Evolutionary conservation across 768 basidiomycete species (phyloP).

Genomic region (Trametes cubensis): DNA sequence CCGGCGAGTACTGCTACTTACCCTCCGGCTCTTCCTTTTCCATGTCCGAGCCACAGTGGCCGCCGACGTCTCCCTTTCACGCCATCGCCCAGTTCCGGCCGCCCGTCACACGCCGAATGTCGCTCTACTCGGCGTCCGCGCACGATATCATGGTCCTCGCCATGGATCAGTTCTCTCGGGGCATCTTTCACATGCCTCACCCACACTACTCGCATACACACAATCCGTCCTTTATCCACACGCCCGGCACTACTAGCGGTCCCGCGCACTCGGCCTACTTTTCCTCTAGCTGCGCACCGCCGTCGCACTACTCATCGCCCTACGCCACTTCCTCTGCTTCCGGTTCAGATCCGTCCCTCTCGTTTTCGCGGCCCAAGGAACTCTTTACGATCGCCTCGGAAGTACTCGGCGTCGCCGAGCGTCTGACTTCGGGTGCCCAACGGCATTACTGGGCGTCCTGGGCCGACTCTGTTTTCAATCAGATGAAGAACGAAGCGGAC

Average conservation of each 20-base stretch:
- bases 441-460: conserved; percentile 60
- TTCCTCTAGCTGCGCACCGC: conserved; percentile 12
- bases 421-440: conserved; percentile 46
- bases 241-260: conserved; percentile 10
- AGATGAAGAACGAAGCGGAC: conserved; percentile 66
- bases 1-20: conserved; percentile 18
- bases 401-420: conserved; percentile 62
- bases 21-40: conserved; percentile 25
- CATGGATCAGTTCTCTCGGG: conserved; percentile 69
- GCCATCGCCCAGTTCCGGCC: conserved; percentile 51
- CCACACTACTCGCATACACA: conserved; percentile 34
- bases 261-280: conserved; percentile 15
- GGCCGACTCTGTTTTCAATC: conserved; percentile 62
- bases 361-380: conserved; percentile 59
- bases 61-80: conserved; percentile 54
- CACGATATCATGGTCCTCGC: conserved; percentile 61
- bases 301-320: conserved; percentile 6
- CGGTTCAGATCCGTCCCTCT: background rate
- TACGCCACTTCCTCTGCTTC: conserved; percentile 15
- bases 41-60: conserved; percentile 49
- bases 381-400: conserved; percentile 66
- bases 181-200: conserved; percentile 74
- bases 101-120: conserved; percentile 52
- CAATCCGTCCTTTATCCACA: conserved; percentile 27
- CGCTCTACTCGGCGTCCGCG: conserved; percentile 43